Evolutionary conservation across 2,329 filamentous ascomycete species (phyloP), one percentile per base, ranked within the genome.

Genomic region (Fusarium ramigenum): DNA sequence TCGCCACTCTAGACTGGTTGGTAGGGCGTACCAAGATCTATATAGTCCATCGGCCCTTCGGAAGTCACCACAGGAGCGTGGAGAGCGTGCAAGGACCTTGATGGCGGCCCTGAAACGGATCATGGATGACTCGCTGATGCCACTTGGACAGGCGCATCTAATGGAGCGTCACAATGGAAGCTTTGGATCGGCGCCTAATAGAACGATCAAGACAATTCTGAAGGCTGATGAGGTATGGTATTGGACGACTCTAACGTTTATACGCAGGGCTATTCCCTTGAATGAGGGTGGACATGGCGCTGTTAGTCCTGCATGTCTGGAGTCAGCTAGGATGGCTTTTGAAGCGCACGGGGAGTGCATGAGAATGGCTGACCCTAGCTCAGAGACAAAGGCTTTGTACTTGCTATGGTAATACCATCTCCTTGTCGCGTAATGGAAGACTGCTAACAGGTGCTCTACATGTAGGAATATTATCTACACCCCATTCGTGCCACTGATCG

Each of bases 211-310:
- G 15, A 54, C 50, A 1, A 19, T 54, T 54, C 14, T 54, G 1
- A 30, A 54, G 14, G 50, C 50, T 1, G 50, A 54, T 18, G 50
- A 54, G 19, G 50, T 54, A 18, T 54, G 50, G 50, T 30, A 54
- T 0, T 54, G 50, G 50, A 54, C 36, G 9, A 30, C 50, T 1
- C 5, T 40, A 2, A 54, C 50, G 2, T 40, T 54, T 18, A 54
- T 54, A 54, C 23, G 25, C 3, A 5, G 50, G 2, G 36, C 50
- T 2, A 6, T 40, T 7, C 36, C 50, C 0, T 39, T 36, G 9
- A 18, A 9, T 9, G 23, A 40, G 4, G 14, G 19, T 1, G 19
- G 23, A 0, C 19, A 54, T 14, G 15, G 50, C 5, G 50, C 14
- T 10, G 4, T 39, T 10, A 54, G 50, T 0, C 23, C 50, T 40